Evolutionary conservation across 257 asterid species (phyloP), one percentile per base, ranked within the genome.

Genomic region (Nicotiana sylvestris): DNA sequence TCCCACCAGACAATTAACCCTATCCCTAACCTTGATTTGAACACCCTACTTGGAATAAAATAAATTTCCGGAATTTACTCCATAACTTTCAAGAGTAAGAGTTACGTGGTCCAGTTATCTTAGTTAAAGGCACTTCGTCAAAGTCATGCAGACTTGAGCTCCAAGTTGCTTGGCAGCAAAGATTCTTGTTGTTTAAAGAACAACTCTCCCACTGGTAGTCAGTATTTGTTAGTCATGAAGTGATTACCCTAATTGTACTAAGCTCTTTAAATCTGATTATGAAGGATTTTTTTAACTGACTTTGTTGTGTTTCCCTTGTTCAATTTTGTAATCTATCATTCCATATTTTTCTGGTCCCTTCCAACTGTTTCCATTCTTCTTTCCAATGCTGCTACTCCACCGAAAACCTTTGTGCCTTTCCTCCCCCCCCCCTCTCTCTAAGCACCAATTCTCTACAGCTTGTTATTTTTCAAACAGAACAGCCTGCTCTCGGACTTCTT

Each of bases 31-130:
- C 77, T 39, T 69, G 57, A 69, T n/a, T 69, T 68, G 33, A 69
- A 17, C 30, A 69, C 77, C 76, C 18, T n/a, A 39, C 33, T 37
- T 69, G 56, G 57, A 69, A 56, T n/a, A 69, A 69, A 51, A 56
- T n/a, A 69, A 69, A 51, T 69, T 39, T 69, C 78, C 21, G n/a
- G n/a, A 69, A 69, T 39, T 37, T 37, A 69, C 77, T n/a, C 77
- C 2, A 0, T 67, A 46, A 66, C 51, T 67, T 16, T 9, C 37
- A 49, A 67, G 35, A 37, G 55, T 37, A 10, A 69, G 78, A n/a
- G 78, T 69, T n/a, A 39, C 39, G 78, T 69, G 35, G 57, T 39
- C 33, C 11, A 69, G 43, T 69, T 69, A 37, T 39, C 78, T 69
- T 69, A 37, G 33, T 39, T 39, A 10, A 69, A 70, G 58, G 60